A percentile compares a stretch with the other conserved stretches of the same genome.
phyloP scores from a whole-genome alignment of 129 eudicot species.

The Pittosporum tobira region DNA sequence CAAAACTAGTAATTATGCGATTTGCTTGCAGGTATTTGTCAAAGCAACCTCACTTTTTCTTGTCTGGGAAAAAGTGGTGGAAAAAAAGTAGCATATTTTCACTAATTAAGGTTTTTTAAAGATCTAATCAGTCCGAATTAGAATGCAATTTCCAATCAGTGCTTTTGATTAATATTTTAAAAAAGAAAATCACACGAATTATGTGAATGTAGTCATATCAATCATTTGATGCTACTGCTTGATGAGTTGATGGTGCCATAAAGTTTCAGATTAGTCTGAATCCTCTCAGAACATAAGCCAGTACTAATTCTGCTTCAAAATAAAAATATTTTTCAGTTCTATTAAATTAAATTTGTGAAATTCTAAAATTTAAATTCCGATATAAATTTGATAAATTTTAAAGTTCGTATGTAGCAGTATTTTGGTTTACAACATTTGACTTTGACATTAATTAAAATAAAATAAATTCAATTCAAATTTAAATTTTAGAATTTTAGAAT shows the following conservation, averaged over 20 bases:
- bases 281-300: no score
- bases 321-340: no score
- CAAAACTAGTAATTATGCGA: neutral
- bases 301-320: no score
- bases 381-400: no score
- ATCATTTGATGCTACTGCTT: neutral
- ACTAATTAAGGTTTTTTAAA: slow-evolving; percentile 3
- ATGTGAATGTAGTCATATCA: neutral
- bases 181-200: neutral
- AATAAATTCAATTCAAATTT: no score
- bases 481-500: no score
- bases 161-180: neutral
- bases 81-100: slow-evolving; percentile 3
- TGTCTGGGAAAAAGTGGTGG: slow-evolving; percentile 1
- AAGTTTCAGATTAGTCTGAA: no score
- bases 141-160: neutral
- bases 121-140: neutral
- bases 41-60: neutral
- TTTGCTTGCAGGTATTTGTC: neutral
- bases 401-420: no score
- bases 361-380: no score
- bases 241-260: neutral
- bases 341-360: no score
- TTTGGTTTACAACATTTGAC: no score
- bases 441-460: no score